Base-by-base conservation (phyloP, 1,284 basidiomycete genomes). In the Marasmius tenuissimus region DNA sequence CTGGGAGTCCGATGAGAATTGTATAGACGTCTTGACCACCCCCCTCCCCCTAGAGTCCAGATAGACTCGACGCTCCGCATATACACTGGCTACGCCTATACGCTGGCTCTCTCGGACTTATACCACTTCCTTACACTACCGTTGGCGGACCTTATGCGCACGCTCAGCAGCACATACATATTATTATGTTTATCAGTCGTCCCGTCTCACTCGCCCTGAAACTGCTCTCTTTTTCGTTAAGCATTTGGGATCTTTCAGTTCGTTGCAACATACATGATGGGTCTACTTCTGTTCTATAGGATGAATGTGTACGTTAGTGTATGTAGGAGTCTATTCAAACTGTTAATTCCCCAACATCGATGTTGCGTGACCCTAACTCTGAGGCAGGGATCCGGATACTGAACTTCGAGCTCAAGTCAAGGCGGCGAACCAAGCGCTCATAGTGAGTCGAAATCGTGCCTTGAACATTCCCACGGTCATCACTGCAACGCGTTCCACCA, bases 401-500 rank as follows among this genome's bases (percentile, higher is more conserved):
- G n/a, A n/a, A n/a, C n/a, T n/a, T 27, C 27, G 2, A 27, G 27
- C 27, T 27, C 27, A 27, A 2, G 4, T 4, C 27, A 27, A 27
- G 27, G 27, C 27, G 27, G 2, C 27, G 27, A 27, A 27, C 27
- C 4, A 27, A 27, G 27, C 27, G 27, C 27, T 42, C 40, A 42
- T 42, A 42, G 2, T n/a, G n/a, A n/a, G 40, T 42, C 40, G 40
- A n/a, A 42, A 47, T 18, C 2, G 16, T 47, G 16, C 8, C 9
- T n/a, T 47, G n/a, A 47, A 18, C 16, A 8, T 47, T 47, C 45
- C 45, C 45, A 47, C 45, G 45, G 14, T n/a, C 20, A 47, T n/a
- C 16, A 8, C 16, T 14, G 14, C 42, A 45, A 42, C 40, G n/a
- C n/a, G 6, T 14, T 37, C 45, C 52, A 57, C 61, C 64, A 91